Base-by-base conservation (phyloP, 2,329 filamentous ascomycete species). In the Ceratocystis lukuohia region DNA sequence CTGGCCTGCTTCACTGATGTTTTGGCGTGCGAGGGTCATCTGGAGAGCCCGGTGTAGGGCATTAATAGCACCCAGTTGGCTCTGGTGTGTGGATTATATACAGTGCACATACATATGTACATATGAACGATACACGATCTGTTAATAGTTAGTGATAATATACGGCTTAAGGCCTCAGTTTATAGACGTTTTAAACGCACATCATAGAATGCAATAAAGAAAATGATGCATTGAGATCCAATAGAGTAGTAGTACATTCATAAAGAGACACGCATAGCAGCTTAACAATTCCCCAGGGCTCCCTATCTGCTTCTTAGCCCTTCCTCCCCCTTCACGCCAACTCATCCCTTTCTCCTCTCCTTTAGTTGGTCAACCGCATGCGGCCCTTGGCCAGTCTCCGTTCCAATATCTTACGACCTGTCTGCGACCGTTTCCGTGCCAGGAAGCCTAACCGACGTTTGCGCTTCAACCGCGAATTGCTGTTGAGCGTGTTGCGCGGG, bases 361-460 rank as follows among this genome's bases (percentile, higher is more conserved):
- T 45, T 48, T 66, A 68, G 30, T 68, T 68, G 15, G 66, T 57
- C 64, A 68, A 37, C 30, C 66, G 62, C 66, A 68, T 68, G 25
- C 83, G 74, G 65, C 81, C 80, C 79, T 84, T 85, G 15, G 76
- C 70, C 74, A 72, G 77, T 74, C 84, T 77, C 71, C 82, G 74
- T 72, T 76, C 74, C 64, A 86, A 71, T 68, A 79, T 82, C 75
- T 79, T 82, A 67, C 78, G 75, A 2, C 83, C 83, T 8, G 77
- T 80, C 71, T 77, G 78, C 59, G 78, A 79, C 70, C 78, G 75
- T 70, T 79, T 73, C 46, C 83, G 76, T 70, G 76, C 78, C 61
- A 86, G 73, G 70, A 84, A 86, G 0, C 83, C 84, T 69, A 81
- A 79, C 70, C 82, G 78, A 28, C 83, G 77, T 77, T 85, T 85